phyloP scores from a whole-genome alignment of 345 rosid genomes.

The Salix dunnii region DNA sequence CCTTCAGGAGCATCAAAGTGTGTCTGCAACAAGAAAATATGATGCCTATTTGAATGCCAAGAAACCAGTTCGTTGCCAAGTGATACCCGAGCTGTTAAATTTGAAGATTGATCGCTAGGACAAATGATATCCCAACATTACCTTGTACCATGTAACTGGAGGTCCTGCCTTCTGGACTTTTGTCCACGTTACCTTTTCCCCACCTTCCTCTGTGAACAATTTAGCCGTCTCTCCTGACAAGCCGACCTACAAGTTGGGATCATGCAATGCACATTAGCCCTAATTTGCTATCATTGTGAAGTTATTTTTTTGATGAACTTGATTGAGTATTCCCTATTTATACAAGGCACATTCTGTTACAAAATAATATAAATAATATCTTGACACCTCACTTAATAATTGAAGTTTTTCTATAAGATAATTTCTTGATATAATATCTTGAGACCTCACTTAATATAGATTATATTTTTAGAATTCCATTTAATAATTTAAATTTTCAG shows the following conservation, averaged over 20 bases:
- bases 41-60: neutral
- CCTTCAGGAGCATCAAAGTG: conserved; percentile 72
- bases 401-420: too few relatives aligned
- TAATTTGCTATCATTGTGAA: neutral
- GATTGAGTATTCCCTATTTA: neutral
- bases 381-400: too few relatives aligned
- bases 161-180: conserved; percentile 26
- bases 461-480: too few relatives aligned
- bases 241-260: conserved; percentile 43
- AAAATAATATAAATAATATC: too few relatives aligned
- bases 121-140: conserved; percentile 22
- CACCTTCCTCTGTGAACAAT: conserved; percentile 48
- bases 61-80: neutral
- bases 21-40: conserved; percentile 36
- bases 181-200: conserved; percentile 48
- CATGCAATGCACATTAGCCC: neutral
- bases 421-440: too few relatives aligned
- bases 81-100: neutral
- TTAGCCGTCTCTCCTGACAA: conserved; percentile 52
- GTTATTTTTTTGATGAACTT: neutral
- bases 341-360: neutral
- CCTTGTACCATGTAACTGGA: conserved; percentile 81
- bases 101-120: neutral
- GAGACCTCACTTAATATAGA: too few relatives aligned
- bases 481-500: too few relatives aligned